Evolutionary conservation across 257 asterid genomes (phyloP).

Genomic region (Solanum habrochaites): DNA sequence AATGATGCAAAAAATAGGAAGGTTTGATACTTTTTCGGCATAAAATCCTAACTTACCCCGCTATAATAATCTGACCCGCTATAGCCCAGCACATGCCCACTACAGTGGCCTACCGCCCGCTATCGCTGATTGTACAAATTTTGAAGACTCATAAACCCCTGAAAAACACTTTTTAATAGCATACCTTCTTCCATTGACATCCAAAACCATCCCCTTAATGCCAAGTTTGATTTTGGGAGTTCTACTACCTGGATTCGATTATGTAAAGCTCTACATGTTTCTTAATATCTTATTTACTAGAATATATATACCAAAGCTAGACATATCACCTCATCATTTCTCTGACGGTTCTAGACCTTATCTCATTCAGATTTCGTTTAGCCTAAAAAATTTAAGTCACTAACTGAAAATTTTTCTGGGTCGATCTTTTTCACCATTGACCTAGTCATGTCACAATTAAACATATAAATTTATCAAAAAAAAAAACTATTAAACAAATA

Average conservation of each 20-base stretch:
- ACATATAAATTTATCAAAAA: not conserved
- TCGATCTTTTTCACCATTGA: not conserved
- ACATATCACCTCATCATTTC: not conserved
- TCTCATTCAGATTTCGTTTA: no score
- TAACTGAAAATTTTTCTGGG: accelerated
- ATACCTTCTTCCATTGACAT: not conserved
- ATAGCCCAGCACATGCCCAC: not conserved
- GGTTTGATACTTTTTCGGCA: not conserved
- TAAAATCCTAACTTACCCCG: no score
- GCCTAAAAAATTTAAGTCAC: not conserved
- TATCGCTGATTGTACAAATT: not conserved
- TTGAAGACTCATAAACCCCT: accelerated
- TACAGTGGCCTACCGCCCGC: not conserved
- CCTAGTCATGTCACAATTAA: not conserved
- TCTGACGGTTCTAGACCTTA: not conserved
- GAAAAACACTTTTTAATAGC: not conserved
- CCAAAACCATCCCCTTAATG: not conserved
- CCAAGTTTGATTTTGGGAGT: not conserved
- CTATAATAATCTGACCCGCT: not conserved
- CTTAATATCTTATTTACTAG: no score
- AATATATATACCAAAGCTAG: not conserved
- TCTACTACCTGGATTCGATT: not conserved
- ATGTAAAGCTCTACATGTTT: not conserved
- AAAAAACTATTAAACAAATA: no score
- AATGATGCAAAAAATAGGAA: not conserved